phyloP scores from a whole-genome alignment of 495 filamentous ascomycete genomes.

The Penicillium flavigenum region DNA sequence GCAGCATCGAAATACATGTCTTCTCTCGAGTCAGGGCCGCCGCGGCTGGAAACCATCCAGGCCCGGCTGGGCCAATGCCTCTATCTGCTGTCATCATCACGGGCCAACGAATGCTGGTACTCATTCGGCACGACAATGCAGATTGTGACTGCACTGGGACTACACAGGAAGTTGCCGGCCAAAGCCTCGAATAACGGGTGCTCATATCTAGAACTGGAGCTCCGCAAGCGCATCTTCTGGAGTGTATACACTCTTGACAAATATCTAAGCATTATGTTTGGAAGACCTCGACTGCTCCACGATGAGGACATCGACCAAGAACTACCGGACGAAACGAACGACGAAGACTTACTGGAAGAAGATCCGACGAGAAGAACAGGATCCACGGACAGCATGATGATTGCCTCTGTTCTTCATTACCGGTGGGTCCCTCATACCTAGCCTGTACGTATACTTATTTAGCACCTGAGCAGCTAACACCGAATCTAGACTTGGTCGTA shows the following conservation, averaged over 20 bases:
- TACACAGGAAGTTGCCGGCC: slow-evolving; percentile 40
- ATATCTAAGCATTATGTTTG: slow-evolving; percentile 56
- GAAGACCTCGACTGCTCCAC: slow-evolving; percentile 52
- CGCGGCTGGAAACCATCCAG: slow-evolving; percentile 47
- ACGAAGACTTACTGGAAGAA: slow-evolving; percentile 52
- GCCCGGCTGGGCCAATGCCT: slow-evolving; percentile 46
- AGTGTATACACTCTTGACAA: slow-evolving; percentile 56
- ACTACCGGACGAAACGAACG: slow-evolving; percentile 51
- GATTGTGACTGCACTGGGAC: slow-evolving; percentile 44
- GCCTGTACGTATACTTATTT: not conserved
- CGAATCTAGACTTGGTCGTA: slow-evolving; percentile 39
- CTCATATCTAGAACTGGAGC: slow-evolving; percentile 40
- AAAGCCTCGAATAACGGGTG: slow-evolving; percentile 34
- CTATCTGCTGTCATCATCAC: slow-evolving; percentile 45
- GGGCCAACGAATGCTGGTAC: slow-evolving; percentile 54
- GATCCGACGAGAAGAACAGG: slow-evolving; percentile 35
- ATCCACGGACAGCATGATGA: slow-evolving; percentile 46
- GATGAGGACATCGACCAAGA: slow-evolving; percentile 56
- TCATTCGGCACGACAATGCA: slow-evolving; percentile 48
- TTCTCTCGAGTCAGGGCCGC: slow-evolving; percentile 44
- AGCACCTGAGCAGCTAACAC: slow-evolving; percentile 4
- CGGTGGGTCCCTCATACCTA: slow-evolving; percentile 25
- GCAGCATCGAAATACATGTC: slow-evolving; percentile 44
- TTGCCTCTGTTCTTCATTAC: slow-evolving; percentile 49
- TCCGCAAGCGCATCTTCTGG: slow-evolving; percentile 58